Conservation (phyloP, 805 yeast genomes). For the Candida sithepensis region DNA sequence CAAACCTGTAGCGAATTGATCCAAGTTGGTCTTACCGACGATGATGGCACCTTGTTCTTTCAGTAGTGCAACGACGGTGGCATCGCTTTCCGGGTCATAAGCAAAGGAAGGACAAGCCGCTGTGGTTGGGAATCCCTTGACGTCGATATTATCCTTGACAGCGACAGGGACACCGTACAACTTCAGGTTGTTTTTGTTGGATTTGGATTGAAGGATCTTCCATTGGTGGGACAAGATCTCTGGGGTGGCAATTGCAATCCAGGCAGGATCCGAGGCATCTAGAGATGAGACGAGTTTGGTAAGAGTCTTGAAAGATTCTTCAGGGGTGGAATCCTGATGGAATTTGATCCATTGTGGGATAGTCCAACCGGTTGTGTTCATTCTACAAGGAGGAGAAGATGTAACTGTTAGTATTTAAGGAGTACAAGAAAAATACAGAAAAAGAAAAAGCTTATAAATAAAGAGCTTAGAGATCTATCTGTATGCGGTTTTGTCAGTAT, state of each 20-base stretch:
- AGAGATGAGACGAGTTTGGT: slow-evolving; percentile 25
- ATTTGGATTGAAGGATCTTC: slow-evolving; percentile 63
- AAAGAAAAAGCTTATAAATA: no score
- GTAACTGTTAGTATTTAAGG: neutral
- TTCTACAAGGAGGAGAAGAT: neutral
- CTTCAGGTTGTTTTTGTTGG: slow-evolving; percentile 52
- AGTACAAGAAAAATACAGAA: neutral
- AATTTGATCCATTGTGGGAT: slow-evolving; percentile 71
- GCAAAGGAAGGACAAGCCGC: slow-evolving; percentile 91
- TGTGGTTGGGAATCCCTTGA: slow-evolving; percentile 74
- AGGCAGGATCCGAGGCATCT: slow-evolving; percentile 65
- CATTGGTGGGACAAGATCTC: slow-evolving; percentile 74
- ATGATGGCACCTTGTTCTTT: slow-evolving; percentile 90
- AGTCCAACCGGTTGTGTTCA: slow-evolving; percentile 66
- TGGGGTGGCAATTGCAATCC: slow-evolving; percentile 76
- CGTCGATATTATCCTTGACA: slow-evolving; percentile 93
- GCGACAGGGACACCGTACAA: slow-evolving; percentile 95
- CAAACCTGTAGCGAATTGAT: slow-evolving; percentile 96
- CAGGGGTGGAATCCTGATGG: slow-evolving; percentile 60
- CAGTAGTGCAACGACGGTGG: slow-evolving; percentile 70
- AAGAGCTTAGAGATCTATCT: no score
- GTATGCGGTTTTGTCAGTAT: no score
- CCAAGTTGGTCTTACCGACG: slow-evolving; percentile 91
- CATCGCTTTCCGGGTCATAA: slow-evolving; percentile 65
- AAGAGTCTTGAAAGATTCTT: slow-evolving; percentile 48